Evolutionary conservation across 768 basidiomycete species (phyloP), one percentile per base, ranked within the genome.

Genomic region (Ramaria rubella): DNA sequence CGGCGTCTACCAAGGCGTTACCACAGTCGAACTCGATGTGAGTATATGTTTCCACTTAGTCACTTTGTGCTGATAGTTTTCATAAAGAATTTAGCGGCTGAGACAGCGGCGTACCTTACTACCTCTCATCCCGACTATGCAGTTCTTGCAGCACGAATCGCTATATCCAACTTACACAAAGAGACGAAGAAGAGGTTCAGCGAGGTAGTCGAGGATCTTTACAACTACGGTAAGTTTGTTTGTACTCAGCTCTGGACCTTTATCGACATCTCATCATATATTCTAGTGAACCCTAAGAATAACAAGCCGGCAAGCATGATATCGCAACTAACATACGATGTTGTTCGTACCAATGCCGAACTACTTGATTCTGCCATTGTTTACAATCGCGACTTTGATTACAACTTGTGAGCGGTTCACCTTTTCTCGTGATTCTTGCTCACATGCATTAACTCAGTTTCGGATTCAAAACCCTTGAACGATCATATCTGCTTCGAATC

Each of bases 391-490:
- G 96, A 99, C 70, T 99, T 98, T 75, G 90, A 81, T 69, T 98
- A 98, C 77, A 94, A 96, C 72, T 96, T 73, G 92, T 94, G 55
- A 38, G 90, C 73, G 9, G 0, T 5, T 31, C 14, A 23, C 29
- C 31, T 44, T 33, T 24, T 50, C 9, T 40, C 14, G 49, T 56
- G 9, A 43, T 4, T 42, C 12, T 36, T 57, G 34, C 45, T 55
- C 58, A 44, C 46, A 27, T 19, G 50, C 27, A 7, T 42, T n/a
- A n/a, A 38, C 3, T 11, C 21, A 91, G 89, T 74, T 99, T 99
- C 66, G 96, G 96, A n/a, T 98, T 98, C 83, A 99, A 99, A 73
- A 99, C 96, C 2, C 85, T 99, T 30, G 96, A 99, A 72, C 88
- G 94, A 30, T 97, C 94, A 1, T 99, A 99, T 71, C 83, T 98